phyloP scores from a whole-genome alignment of 2,329 filamentous ascomycete genomes.

The Fusarium sp. region DNA sequence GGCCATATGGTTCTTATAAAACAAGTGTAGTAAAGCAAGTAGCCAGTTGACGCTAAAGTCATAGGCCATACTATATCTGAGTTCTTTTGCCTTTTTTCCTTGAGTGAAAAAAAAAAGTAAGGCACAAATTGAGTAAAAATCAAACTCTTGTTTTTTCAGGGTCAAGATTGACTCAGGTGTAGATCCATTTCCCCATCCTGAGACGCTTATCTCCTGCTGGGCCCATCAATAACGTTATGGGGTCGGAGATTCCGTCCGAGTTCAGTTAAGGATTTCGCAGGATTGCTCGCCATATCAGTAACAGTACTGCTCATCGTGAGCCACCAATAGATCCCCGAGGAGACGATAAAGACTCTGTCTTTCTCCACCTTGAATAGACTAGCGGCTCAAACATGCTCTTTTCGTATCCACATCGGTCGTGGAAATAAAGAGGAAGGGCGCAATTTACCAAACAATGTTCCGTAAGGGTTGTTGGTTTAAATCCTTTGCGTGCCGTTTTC shows the following conservation, averaged over 20 bases:
- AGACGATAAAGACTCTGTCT: slow-evolving; percentile 16
- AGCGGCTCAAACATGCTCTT: slow-evolving; percentile 10
- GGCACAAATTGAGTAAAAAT: neutral
- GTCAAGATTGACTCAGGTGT: slow-evolving; percentile 7
- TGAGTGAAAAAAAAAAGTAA: neutral
- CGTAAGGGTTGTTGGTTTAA: slow-evolving; percentile 6
- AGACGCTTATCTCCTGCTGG: slow-evolving; percentile 24
- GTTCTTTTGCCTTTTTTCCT: neutral
- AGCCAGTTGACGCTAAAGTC: neutral
- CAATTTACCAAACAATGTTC: slow-evolving; percentile 15
- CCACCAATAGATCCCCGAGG: slow-evolving; percentile 21
- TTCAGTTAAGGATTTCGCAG: slow-evolving; percentile 13
- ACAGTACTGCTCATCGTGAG: neutral
- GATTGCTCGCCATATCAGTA: slow-evolving; percentile 11
- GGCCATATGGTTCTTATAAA: neutral
- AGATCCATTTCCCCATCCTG: slow-evolving; percentile 15
- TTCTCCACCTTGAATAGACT: slow-evolving; percentile 34
- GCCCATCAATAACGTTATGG: neutral
- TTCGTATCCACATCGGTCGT: slow-evolving; percentile 40
- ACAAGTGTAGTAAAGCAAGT: neutral
- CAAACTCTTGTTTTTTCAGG: slow-evolving; percentile 2
- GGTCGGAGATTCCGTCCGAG: neutral
- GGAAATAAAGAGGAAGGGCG: slow-evolving; percentile 7
- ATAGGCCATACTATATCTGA: neutral
- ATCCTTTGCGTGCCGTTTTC: slow-evolving; percentile 20